phyloP scores from a whole-genome alignment of 2,329 filamentous ascomycete genomes.

The Tolypocladium cylindrosporum region DNA sequence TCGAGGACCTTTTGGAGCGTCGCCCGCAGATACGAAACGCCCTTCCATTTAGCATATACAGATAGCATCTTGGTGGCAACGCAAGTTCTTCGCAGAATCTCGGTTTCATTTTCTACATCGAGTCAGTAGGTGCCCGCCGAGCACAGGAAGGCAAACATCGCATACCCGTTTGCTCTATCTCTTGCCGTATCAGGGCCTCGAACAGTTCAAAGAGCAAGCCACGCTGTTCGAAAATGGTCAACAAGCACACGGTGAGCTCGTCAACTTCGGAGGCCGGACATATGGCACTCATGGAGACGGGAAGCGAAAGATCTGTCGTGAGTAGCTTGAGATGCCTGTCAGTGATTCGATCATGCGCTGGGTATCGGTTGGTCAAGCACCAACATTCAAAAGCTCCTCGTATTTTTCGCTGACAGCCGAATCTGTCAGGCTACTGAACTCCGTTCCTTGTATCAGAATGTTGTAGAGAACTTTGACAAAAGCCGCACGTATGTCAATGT shows the following conservation, averaged over 20 bases:
- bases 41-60: conserved; percentile 64
- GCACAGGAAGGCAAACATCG: conserved; percentile 3
- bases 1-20: conserved; percentile 60
- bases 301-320: conserved; percentile 51
- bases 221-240: conserved; percentile 61
- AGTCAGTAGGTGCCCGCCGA: neutral
- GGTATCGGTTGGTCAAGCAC: neutral
- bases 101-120: conserved; percentile 51
- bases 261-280: conserved; percentile 61
- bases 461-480: conserved; percentile 63
- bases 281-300: conserved; percentile 52
- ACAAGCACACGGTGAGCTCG: conserved; percentile 55
- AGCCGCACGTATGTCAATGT: conserved; percentile 57
- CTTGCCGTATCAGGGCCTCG: conserved; percentile 57
- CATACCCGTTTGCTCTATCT: conserved; percentile 54
- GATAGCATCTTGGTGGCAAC: conserved; percentile 66
- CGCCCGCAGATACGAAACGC: conserved; percentile 48
- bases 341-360: neutral
- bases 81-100: conserved; percentile 56
- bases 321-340: conserved; percentile 34
- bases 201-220: conserved; percentile 53
- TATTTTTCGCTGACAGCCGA: conserved; percentile 60
- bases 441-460: conserved; percentile 60
- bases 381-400: conserved; percentile 48
- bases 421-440: conserved; percentile 60